Percentiles rank a stretch among this genome's conserved stretches.
Evolutionary conservation across 1,284 basidiomycete genomes (phyloP).

Genomic region (Cryptococcus sp.): DNA sequence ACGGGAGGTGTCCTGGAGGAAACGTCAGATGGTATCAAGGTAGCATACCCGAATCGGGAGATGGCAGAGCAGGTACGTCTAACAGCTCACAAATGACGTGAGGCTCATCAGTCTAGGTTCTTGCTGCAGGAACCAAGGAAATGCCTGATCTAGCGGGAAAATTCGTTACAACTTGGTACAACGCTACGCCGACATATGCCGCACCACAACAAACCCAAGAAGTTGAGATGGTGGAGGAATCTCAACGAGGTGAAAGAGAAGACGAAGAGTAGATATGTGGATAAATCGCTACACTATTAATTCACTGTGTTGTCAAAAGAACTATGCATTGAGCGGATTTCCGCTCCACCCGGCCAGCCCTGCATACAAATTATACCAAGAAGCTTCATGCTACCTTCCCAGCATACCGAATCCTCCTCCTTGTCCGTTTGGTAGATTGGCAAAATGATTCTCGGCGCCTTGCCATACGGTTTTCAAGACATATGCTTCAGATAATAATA

Average conservation of each 20-base stretch:
- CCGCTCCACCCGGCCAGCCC: too few relatives aligned
- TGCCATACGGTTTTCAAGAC: constrained; percentile 91
- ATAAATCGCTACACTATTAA: too few relatives aligned
- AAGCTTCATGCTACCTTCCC: constrained; percentile 22
- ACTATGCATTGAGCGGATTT: too few relatives aligned
- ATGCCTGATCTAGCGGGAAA: constrained; percentile 21
- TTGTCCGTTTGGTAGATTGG: constrained; percentile 29
- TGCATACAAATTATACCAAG: too few relatives aligned
- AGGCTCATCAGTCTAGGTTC: constrained; percentile 14
- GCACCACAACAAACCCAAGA: background rate
- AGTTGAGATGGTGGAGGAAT: constrained; percentile 14
- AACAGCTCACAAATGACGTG: background rate
- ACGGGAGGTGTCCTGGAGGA: constrained; percentile 36
- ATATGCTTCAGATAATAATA: constrained; percentile 92
- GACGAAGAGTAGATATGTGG: constrained; percentile 9
- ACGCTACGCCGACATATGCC: background rate
- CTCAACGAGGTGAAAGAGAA: constrained; percentile 8
- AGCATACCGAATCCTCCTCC: constrained; percentile 39
- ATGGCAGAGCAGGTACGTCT: constrained; percentile 43
- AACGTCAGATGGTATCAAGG: constrained; percentile 24
- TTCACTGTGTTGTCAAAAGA: too few relatives aligned
- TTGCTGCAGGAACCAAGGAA: constrained; percentile 35
- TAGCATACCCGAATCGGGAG: constrained; percentile 38
- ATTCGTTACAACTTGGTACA: constrained; percentile 29
- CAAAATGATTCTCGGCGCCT: constrained; percentile 86